Conservation (phyloP, 2,329 filamentous ascomycete species). For the Teratosphaeria pseudoeucalypti region DNA sequence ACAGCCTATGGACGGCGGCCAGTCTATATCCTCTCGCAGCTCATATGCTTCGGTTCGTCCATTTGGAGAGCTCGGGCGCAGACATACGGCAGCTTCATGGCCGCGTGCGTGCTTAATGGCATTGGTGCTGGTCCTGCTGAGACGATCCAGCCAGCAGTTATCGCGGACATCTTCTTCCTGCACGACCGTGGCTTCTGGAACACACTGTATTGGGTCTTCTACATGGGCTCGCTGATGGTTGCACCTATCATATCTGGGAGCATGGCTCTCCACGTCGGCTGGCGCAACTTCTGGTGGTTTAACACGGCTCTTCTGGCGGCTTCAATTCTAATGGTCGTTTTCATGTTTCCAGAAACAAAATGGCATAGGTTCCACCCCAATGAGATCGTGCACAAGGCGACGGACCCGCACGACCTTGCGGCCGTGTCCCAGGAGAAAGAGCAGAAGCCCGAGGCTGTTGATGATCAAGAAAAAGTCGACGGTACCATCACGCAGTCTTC, state of each 20-base stretch:
- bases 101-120: conserved; percentile 49
- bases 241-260: conserved; percentile 47
- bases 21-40: conserved; percentile 41
- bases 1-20: conserved; percentile 46
- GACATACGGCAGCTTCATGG: conserved; percentile 54
- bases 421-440: not conserved
- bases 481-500: conserved; percentile 13
- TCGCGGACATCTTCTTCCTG: conserved; percentile 55
- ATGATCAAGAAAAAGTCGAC: conserved; percentile 15
- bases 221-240: conserved; percentile 54
- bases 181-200: conserved; percentile 51
- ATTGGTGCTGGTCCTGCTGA: conserved; percentile 53
- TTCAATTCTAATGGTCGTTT: conserved; percentile 42
- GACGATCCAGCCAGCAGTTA: conserved; percentile 52
- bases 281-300: conserved; percentile 57
- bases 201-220: conserved; percentile 51
- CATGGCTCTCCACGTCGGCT: conserved; percentile 50
- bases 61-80: conserved; percentile 51
- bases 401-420: conserved; percentile 4
- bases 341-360: conserved; percentile 55
- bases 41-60: conserved; percentile 43
- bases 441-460: conserved; percentile 7
- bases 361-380: conserved; percentile 40
- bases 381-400: conserved; percentile 10
- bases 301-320: conserved; percentile 46